Conservation (phyloP, 148 eudicot genomes). For the Rhododendron griersonianum region DNA sequence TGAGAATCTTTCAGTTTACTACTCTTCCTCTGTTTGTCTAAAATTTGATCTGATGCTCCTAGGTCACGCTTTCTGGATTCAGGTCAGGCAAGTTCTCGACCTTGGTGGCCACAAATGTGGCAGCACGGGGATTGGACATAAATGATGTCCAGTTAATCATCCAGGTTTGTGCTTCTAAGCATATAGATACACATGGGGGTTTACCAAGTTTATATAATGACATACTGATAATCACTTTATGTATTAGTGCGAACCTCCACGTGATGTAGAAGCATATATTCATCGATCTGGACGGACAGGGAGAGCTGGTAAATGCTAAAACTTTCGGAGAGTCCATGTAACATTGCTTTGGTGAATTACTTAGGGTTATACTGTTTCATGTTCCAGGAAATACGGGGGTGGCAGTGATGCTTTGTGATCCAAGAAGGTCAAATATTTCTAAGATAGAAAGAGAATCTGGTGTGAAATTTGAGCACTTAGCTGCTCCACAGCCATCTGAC, state of each 20-base stretch:
- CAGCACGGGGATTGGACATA: conserved; percentile 90
- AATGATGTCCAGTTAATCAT: conserved; percentile 86
- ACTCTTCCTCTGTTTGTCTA: neutral
- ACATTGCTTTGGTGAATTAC: neutral
- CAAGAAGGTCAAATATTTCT: conserved; percentile 53
- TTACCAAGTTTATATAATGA: neutral
- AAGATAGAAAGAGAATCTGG: conserved; percentile 92
- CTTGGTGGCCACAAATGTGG: conserved; percentile 90
- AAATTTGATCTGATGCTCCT: conserved; percentile 9
- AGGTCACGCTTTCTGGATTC: conserved; percentile 81
- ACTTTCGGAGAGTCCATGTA: neutral
- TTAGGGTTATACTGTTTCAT: neutral
- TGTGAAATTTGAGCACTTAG: conserved; percentile 79
- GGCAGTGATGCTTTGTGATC: conserved; percentile 95
- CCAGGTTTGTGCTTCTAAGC: conserved; percentile 45
- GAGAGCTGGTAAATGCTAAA: conserved; percentile 61
- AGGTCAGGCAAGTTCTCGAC: conserved; percentile 83
- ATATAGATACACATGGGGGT: neutral
- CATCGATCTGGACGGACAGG: conserved; percentile 99
- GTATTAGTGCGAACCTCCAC: conserved; percentile 85
- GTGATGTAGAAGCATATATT: conserved; percentile 94
- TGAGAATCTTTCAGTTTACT: neutral
- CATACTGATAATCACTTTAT: neutral
- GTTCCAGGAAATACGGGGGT: conserved; percentile 72
- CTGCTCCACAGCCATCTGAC: conserved; percentile 96